Base-by-base conservation (phyloP, 2,329 filamentous ascomycete genomes). In the Xenoacremonium recifei region DNA sequence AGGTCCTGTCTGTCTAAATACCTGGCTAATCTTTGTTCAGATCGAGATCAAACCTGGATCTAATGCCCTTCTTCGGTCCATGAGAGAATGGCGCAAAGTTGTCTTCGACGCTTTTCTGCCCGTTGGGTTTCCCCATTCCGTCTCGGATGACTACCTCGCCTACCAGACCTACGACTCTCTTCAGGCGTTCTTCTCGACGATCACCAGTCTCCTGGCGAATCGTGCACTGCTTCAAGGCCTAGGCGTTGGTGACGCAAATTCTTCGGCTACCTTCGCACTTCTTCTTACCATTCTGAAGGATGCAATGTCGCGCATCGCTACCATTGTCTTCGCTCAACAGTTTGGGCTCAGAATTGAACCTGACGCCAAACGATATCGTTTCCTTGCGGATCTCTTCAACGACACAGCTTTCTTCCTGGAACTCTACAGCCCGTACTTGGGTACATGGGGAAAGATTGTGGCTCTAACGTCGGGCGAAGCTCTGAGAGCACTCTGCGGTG, bases 341-440 rank as follows among this genome's bases (percentile, higher is more conserved):
- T 82, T 92, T 44, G 89, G 90, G 27, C 86, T 86, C 34, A 79
- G 87, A 21, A 85, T 96, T 35, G 89, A 95, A 63, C 88, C 89
- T 2, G 90, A 96, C 62, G 92, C 88, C 70, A 96, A 96, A 64
- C 85, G 80, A 64, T 96, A 91, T 66, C 84, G 90, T 13, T 85
- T 95, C 36, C 79, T 91, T 3, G 90, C 90, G 4, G 90, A 96
- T 60, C 71, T 95, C 16, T 86, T 96, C 70, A 96, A 96, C 65
- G 90, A 96, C 61, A 75, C 82, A 7, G 87, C 87, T 12, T 88
- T 95, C 72, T 73, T 95, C 40, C 76, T 96, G n/a, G 89, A 96
- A 60, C 83, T 90, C 46, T 72, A 92, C 29, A 89, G 85, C 4
- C 90, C 90, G 0, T 79, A 79, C 13, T 78, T 95, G 34, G 81